Conservation (phyloP, 176 grass and related monocot species). For the Oryza rufipogon region DNA sequence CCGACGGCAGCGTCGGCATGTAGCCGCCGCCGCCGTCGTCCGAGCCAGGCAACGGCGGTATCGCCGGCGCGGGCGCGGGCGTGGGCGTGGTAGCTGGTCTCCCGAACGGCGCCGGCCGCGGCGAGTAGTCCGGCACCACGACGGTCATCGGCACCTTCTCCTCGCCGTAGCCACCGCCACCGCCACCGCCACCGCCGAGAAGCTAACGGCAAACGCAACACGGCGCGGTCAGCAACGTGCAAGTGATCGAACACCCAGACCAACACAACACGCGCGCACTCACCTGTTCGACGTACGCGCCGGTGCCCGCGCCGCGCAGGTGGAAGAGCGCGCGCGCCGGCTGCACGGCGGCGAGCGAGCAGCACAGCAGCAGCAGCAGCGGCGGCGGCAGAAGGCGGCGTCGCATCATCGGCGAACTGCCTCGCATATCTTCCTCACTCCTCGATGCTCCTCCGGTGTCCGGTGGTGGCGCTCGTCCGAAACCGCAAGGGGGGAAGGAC, state of each 20-base stretch:
- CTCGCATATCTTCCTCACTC: background rate
- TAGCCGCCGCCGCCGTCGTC: constrained; percentile 42
- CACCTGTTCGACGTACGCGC: constrained; percentile 23
- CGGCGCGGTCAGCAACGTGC: background rate
- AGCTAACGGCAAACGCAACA: background rate
- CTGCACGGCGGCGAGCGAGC: constrained; percentile 46
- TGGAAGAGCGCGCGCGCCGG: constrained; percentile 38
- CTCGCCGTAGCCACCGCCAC: constrained; percentile 26
- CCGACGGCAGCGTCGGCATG: constrained; percentile 70
- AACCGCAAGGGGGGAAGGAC: background rate
- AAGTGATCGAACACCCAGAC: background rate
- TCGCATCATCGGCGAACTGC: background rate
- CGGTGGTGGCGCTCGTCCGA: background rate
- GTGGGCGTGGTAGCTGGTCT: background rate
- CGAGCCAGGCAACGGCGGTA: background rate
- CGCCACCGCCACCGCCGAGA: background rate
- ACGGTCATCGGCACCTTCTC: constrained; percentile 55
- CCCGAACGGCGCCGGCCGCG: constrained; percentile 26
- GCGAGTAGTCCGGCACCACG: constrained; percentile 50
- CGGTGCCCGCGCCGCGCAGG: background rate
- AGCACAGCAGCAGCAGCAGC: constrained; percentile 24
- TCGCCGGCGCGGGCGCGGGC: background rate
- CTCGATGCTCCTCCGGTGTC: no score
- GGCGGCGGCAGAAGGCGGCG: background rate
- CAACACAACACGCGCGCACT: background rate